Conservation (phyloP, 2,329 filamentous ascomycete genomes). For the Penicillium sclerotiorum region DNA sequence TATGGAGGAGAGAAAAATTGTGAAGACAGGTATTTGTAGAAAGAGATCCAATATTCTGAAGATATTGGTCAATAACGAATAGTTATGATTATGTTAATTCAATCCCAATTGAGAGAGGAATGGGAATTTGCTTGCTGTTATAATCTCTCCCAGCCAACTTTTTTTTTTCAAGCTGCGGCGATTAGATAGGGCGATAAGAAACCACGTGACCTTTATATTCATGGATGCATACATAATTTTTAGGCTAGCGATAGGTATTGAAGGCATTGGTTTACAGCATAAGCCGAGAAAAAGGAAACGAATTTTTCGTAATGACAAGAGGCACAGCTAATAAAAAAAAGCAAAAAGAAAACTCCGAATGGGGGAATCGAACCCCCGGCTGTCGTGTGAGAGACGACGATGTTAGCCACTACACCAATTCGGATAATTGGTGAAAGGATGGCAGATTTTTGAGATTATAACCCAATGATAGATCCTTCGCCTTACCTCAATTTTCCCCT, state of each 20-base stretch:
- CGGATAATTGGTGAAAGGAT: not conserved
- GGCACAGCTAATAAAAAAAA: not conserved
- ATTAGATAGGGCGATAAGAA: not conserved
- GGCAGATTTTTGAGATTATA: not conserved
- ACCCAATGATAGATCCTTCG: too few species aligned
- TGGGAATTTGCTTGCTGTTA: not conserved
- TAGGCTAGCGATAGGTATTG: too few species aligned
- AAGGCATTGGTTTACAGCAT: too few species aligned
- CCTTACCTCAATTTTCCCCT: not conserved
- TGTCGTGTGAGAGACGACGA: constrained; percentile 34
- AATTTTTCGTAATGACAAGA: not conserved
- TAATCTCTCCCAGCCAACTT: not conserved
- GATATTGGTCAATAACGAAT: too few species aligned
- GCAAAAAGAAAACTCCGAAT: constrained; percentile 25
- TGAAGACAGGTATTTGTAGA: too few species aligned
- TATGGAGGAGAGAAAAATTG: not conserved
- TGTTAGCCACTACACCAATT: constrained; percentile 33
- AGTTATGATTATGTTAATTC: not conserved
- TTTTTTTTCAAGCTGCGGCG: not conserved
- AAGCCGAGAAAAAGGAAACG: not conserved
- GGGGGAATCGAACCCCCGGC: constrained; percentile 34
- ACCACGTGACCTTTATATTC: not conserved
- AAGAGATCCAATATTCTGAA: too few species aligned
- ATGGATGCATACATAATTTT: not conserved
- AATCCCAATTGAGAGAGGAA: not conserved